Percentiles rank a stretch among this genome's conserved stretches.
phyloP scores from a whole-genome alignment of 768 basidiomycete genomes.

The Phaffia australis region DNA sequence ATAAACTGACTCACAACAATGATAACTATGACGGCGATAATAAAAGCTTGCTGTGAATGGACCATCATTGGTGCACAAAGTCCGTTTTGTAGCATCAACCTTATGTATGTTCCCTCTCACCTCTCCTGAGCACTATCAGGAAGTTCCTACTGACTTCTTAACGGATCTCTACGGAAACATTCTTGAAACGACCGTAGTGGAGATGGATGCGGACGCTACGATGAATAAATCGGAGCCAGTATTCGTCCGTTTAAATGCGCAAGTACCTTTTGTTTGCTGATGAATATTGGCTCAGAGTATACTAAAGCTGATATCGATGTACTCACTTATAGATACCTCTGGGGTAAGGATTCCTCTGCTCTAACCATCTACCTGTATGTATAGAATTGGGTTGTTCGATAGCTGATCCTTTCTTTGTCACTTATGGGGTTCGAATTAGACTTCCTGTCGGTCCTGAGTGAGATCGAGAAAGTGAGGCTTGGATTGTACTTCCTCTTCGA shows the following conservation, averaged over 20 bases:
- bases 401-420: background rate
- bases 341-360: background rate
- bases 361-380: background rate
- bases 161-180: too few relatives aligned
- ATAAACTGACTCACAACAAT: background rate
- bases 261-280: background rate
- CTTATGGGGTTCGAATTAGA: background rate
- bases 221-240: conserved; percentile 71
- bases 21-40: too few relatives aligned
- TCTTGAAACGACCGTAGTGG: conserved; percentile 52
- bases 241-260: conserved; percentile 63
- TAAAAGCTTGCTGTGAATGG: too few relatives aligned
- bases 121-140: conserved; percentile 4
- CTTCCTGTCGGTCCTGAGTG: too few relatives aligned
- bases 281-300: background rate
- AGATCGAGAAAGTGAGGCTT: too few relatives aligned
- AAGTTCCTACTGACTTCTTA: too few relatives aligned
- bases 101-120: conserved; percentile 68
- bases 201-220: conserved; percentile 42
- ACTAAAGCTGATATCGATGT: background rate
- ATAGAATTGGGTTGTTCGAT: background rate
- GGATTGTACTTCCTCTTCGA: too few relatives aligned
- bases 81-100: conserved; percentile 84
- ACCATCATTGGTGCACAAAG: conserved; percentile 40
- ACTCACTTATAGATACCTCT: background rate